Evolutionary conservation across 257 asterid genomes (phyloP), one percentile per base, ranked within the genome.

Genomic region (Solanum chiquidenum): DNA sequence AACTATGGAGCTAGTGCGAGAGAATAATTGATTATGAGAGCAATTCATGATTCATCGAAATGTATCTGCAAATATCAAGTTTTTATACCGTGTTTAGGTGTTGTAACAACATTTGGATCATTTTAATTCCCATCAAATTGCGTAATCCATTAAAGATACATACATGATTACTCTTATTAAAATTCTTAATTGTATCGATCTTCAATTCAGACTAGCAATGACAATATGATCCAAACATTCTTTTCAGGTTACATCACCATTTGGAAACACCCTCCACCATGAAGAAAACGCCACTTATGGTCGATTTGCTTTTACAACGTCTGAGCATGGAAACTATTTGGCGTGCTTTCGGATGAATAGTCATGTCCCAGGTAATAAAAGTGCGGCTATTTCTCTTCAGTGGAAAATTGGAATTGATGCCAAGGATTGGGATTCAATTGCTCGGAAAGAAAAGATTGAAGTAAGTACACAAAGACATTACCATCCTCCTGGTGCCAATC

Each of bases 361-460:
- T 33, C 89, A 91, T 35, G 74, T 76, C 66, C 91, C 86, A 18
- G 89, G 64, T 55, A 95, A 88, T 87, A 94, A 91, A 89, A 89
- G 85, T 76, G 94, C 89, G 71, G 92, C 94, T 6, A 91, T 97
- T 87, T 96, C 98, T 83, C 86, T 97, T 49, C 98, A 93, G 87
- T 97, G 98, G 98, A 95, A 90, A 92, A 93, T 91, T 9, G 99
- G 99, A 79, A 90, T 97, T 85, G 94, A 96, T 71, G 90, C 98
- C 0, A 95, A 93, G 90, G 98, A 95, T 91, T 97, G 98, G 98
- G 96, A 94, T 20, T 90, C 98, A 5, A 95, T 97, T 88, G 98
- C 99, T 31, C 94, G 69, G 92, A 97, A 97, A 93, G 98, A 97
- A 77, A 94, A 95, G 86, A 92, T 97, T 18, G 94, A 95, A 92